Conservation (phyloP, 202 grass and related monocot genomes). For the Schoenoplectus triqueter region DNA sequence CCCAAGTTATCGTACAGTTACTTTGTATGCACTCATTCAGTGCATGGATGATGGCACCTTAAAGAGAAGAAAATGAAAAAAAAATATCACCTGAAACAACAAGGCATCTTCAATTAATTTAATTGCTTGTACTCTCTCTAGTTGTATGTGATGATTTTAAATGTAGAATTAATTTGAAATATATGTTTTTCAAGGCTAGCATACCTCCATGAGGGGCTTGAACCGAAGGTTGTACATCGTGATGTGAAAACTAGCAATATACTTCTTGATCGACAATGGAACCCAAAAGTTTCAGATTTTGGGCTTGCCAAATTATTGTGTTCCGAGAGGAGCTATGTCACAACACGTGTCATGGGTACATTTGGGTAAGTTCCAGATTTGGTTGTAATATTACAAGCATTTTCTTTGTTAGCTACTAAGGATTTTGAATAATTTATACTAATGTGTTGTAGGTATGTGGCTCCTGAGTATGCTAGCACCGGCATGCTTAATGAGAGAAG, state of each 20-base stretch:
- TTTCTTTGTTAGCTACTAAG: slow-evolving; percentile 11
- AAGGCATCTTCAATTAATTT: slow-evolving; percentile 19
- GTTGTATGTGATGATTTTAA: slow-evolving; percentile 36
- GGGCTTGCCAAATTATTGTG: slow-evolving; percentile 77
- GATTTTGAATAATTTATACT: slow-evolving; percentile 35
- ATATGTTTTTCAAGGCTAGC: slow-evolving; percentile 59
- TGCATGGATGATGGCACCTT: slow-evolving; percentile 34
- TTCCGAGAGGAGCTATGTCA: slow-evolving; percentile 64
- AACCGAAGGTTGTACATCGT: slow-evolving; percentile 83
- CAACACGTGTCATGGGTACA: slow-evolving; percentile 82
- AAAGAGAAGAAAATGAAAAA: slow-evolving; percentile 27
- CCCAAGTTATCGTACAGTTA: slow-evolving; percentile 30
- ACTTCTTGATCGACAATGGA: slow-evolving; percentile 76
- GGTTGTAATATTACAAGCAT: neutral
- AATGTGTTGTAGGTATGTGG: slow-evolving; percentile 64
- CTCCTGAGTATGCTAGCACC: slow-evolving; percentile 80
- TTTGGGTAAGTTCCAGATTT: slow-evolving; percentile 60
- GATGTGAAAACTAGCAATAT: slow-evolving; percentile 94
- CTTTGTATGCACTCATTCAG: slow-evolving; percentile 38
- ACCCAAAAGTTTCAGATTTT: slow-evolving; percentile 80
- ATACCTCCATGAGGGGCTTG: slow-evolving; percentile 88
- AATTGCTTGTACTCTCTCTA: slow-evolving; percentile 9
- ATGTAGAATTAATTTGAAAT: slow-evolving; percentile 40
- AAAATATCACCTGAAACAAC: neutral
- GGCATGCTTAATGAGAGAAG: slow-evolving; percentile 86